Evolutionary conservation across 805 yeast genomes (phyloP).

Genomic region (Metschnikowia aberdeeniae): DNA sequence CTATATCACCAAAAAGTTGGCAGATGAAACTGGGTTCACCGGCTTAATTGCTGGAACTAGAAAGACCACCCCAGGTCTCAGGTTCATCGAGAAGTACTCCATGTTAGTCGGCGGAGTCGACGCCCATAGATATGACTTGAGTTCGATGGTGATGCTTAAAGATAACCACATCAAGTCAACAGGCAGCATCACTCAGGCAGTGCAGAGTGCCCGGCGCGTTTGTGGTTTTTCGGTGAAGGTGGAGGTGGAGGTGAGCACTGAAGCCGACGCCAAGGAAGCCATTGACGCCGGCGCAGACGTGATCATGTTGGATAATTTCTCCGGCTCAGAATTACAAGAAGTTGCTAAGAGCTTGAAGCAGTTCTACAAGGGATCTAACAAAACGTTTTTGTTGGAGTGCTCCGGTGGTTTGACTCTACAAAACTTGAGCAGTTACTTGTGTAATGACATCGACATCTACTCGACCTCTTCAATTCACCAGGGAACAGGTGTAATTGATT

Average conservation of each 20-base stretch:
- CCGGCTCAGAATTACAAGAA: conserved; percentile 55
- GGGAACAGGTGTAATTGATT: conserved; percentile 81
- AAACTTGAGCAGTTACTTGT: conserved; percentile 61
- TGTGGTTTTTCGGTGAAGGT: conserved; percentile 88
- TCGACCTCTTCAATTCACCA: conserved; percentile 91
- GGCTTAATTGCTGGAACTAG: conserved; percentile 95
- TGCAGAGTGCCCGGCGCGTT: conserved; percentile 66
- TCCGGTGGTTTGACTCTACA: conserved; percentile 81
- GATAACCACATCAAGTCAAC: conserved; percentile 93
- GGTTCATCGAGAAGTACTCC: conserved; percentile 84
- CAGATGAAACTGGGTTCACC: conserved; percentile 62
- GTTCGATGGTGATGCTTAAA: conserved; percentile 93
- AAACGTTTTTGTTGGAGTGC: conserved; percentile 73
- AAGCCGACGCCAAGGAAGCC: conserved; percentile 86
- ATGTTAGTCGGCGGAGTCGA: conserved; percentile 96
- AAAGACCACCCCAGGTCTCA: conserved; percentile 94
- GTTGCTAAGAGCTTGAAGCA: conserved; percentile 64
- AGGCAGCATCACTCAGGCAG: conserved; percentile 87
- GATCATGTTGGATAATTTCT: conserved; percentile 88
- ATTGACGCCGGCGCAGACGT: conserved; percentile 94
- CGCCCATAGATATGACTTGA: conserved; percentile 84
- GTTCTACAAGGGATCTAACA: conserved; percentile 46
- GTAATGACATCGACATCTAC: conserved; percentile 82
- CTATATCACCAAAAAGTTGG: conserved; percentile 50
- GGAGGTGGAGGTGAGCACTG: conserved; percentile 88